Evolutionary conservation across 164 flowering plant genomes (phyloP), one percentile per base, ranked within the genome.

Genomic region (Vitis amurensis): DNA sequence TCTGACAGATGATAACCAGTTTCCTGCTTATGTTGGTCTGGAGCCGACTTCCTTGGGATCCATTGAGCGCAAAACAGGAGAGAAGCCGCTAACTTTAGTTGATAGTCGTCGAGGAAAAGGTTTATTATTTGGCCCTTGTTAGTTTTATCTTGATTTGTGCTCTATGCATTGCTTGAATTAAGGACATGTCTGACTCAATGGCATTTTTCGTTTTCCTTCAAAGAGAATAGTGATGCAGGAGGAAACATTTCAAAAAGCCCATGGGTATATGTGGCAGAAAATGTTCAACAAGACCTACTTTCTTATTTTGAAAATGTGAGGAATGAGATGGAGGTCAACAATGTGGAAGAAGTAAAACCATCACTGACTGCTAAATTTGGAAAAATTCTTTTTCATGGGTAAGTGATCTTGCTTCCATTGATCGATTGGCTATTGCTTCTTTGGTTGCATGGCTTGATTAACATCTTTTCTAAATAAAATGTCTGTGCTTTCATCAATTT

Each of bases 361-460:
- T 67, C 64, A 3, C 58, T 84, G 74, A 80, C 79, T 48, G 85
- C 87, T 63, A 64, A 80, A 66, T 63, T 84, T 63, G 87, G 89
- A 11, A 84, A 77, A 68, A 27, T 80, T 44, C 71, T 77, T 56
- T 85, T 85, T 56, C 76, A 71, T 61, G 66, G 77, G 89, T 81
- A 72, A 70, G 63, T 23, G 5, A 8, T 55, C 19, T 30, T 11
- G 27, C 30, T 61, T 30, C 51, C 30, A 7, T 9, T 31, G 27
- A 62, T 29, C 13, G 13, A 29, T 59, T 8, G 19, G 31, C 10
- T 59, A 59, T 23, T 7, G 16, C 4, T 9, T 0, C 29, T 9
- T 11, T 3, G 13, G 15, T 11, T 13, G 0, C 15, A 11, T 51
- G 13, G 53, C 15, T 11, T 51, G 13, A 13, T 11, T 11, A 51